Base-by-base conservation (phyloP, 2,329 filamentous ascomycete genomes). In the Samsoniella hepiali region DNA sequence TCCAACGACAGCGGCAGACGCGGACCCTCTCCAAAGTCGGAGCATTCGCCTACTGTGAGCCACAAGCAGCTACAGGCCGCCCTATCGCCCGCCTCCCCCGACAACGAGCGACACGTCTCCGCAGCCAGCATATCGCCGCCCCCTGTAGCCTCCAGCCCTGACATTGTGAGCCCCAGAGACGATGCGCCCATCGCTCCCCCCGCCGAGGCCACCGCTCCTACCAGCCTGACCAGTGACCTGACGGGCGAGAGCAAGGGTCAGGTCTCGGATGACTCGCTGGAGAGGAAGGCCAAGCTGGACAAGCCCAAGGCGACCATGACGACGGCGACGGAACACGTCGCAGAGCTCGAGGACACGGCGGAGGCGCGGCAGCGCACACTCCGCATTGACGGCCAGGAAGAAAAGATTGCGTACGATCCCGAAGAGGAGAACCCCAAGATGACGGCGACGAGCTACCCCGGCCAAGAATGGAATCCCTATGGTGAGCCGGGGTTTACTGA, bases 391-490 rank as follows among this genome's bases (percentile, higher is more conserved):
- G 73, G 76, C 8, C 79, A 82, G 64, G 82, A 85, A 69, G 83
- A 85, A 72, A 84, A 85, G 75, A 85, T 85, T 31, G 74, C 78
- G 74, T 69, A 72, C 50, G 71, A 75, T 9, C 75, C 73, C 7
- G 72, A 74, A 31, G 75, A 75, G 34, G 74, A 75, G 58, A 74
- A 77, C 70, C 81, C 83, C 13, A 77, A 81, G 64, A 90, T 91
- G 88, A 82, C 79, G 55, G 87, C 87, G 7, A 88, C 86, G 13
- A 87, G 83, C 70, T 91, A 90, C 72, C 88, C 88, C 0, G 88
- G 88, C 0, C 86, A 89, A 75, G 88, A 90, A 72, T 91, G 88
- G 87, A 84, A 84, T 68, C 86, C 86, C 2, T 84, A 83, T 38
- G 74, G 73, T 11, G 72, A 73, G 63, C 66, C 69, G 5, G 72